Percentiles rank a stretch among this genome's conserved stretches.
These are phyloP conservation scores for Tetragonia tetragonoides DNA, from an alignment of 148 eudicot species.

Conservation along the genomic window DNA sequence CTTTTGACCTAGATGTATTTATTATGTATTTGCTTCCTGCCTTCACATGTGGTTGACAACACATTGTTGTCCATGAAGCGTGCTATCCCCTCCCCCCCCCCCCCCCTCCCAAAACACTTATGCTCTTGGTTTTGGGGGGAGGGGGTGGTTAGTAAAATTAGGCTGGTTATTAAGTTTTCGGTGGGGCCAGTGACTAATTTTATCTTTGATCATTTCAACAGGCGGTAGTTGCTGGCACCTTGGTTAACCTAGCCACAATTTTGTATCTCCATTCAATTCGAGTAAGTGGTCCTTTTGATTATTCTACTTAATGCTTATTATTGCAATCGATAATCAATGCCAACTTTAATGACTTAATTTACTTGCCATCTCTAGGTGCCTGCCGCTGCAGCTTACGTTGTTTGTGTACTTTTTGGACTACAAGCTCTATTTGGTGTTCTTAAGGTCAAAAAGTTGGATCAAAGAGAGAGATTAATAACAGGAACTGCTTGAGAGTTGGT, in stretches of 20 bases:
- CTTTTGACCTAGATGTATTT: not conserved
- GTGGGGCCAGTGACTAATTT: not conserved
- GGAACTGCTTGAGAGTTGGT: slow-evolving; percentile 87
- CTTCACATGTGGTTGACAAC: not conserved
- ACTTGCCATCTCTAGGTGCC: slow-evolving; percentile 49
- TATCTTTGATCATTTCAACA: slow-evolving; percentile 34
- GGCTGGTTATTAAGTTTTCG: not conserved
- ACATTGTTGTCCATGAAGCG: not conserved
- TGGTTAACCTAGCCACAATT: slow-evolving; percentile 87
- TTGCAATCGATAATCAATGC: slow-evolving; percentile 1
- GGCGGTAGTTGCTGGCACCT: slow-evolving; percentile 93
- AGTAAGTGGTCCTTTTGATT: slow-evolving; percentile 42
- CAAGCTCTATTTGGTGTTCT: slow-evolving; percentile 79
- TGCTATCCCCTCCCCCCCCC: not conserved
- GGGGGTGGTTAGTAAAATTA: not conserved
- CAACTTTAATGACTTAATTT: slow-evolving; percentile 10
- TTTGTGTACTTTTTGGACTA: slow-evolving; percentile 74
- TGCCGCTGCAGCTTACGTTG: slow-evolving; percentile 56
- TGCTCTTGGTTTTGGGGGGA: not conserved
- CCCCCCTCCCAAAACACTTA: not conserved
- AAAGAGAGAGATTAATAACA: slow-evolving; percentile 76
- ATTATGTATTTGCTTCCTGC: not conserved
- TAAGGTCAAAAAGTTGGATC: slow-evolving; percentile 81
- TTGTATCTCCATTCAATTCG: slow-evolving; percentile 73
- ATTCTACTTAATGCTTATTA: slow-evolving; percentile 1